A percentile compares a stretch with the other conserved stretches of the same genome.
Conservation (phyloP, 1,284 basidiomycete genomes). For the Neonothopanus nambi region DNA sequence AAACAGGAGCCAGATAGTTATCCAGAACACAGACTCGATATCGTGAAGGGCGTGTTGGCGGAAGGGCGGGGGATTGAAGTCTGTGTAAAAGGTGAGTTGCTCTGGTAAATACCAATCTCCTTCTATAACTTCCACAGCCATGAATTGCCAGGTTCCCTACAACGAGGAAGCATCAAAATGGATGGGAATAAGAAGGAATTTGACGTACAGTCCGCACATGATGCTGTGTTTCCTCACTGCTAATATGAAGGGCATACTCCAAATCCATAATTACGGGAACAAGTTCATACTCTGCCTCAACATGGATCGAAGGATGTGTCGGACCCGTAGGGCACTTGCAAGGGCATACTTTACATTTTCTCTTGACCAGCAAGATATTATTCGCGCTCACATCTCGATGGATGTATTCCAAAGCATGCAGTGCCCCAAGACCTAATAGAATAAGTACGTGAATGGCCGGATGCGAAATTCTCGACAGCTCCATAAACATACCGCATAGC, state of each 20-base stretch:
- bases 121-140: background rate
- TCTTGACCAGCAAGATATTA: too few species aligned
- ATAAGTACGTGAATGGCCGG: too few species aligned
- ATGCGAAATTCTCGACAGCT: too few species aligned
- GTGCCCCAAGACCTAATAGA: too few species aligned
- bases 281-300: background rate
- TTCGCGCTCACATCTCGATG: too few species aligned
- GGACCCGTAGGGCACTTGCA: too few species aligned
- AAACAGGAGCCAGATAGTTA: background rate
- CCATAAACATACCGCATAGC: background rate
- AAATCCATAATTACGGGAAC: background rate
- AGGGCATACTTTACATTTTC: too few species aligned
- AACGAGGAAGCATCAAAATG: too few species aligned
- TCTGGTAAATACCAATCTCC: background rate
- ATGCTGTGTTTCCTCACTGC: background rate
- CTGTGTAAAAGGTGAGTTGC: background rate
- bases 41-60: background rate
- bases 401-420: too few species aligned
- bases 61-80: background rate
- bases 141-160: too few species aligned
- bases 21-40: background rate
- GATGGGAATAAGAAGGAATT: background rate
- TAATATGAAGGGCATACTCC: background rate
- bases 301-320: too few species aligned
- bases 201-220: background rate